Percentiles rank a stretch among this genome's conserved stretches.
Evolutionary conservation across 345 rosid genomes (phyloP).

Genomic region (Euphorbia peplus): DNA sequence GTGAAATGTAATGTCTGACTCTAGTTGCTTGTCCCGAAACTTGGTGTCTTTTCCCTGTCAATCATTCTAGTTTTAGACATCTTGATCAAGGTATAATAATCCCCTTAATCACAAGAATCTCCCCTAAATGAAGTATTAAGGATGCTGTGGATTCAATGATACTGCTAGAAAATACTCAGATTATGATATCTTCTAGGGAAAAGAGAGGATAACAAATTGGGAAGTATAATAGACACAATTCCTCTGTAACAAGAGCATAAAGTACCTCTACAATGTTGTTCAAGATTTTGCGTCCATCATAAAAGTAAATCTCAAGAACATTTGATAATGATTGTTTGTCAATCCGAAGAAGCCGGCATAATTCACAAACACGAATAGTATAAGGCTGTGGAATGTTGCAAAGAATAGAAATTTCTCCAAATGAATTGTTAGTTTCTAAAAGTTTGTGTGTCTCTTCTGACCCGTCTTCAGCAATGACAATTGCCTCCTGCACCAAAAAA

Average conservation of each 20-base stretch:
- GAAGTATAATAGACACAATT: not conserved
- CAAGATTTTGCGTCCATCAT: slow-evolving; percentile 77
- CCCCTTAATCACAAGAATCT: not conserved
- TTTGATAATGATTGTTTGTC: slow-evolving; percentile 84
- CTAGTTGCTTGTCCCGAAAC: slow-evolving; percentile 67
- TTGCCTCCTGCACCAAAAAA: slow-evolving; percentile 50
- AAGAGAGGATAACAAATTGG: not conserved
- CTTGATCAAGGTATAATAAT: not conserved
- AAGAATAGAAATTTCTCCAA: slow-evolving; percentile 85
- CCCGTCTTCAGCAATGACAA: slow-evolving; percentile 67
- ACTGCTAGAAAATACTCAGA: no score
- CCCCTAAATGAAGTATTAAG: not conserved
- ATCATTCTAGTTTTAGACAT: slow-evolving; percentile 13
- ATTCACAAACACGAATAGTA: slow-evolving; percentile 68
- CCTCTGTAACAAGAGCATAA: not conserved
- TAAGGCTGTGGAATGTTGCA: slow-evolving; percentile 96
- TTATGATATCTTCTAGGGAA: not conserved
- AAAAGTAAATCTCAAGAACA: slow-evolving; percentile 85
- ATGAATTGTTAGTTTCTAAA: slow-evolving; percentile 57
- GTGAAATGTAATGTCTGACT: slow-evolving; percentile 76
- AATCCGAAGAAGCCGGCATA: slow-evolving; percentile 75
- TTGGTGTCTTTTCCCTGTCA: slow-evolving; percentile 69
- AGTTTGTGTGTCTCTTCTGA: slow-evolving; percentile 63
- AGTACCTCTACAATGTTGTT: slow-evolving; percentile 79
- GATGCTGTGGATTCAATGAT: not conserved